phyloP scores from a whole-genome alignment of 176 grass and related monocot species.

The Oryza australiensis region DNA sequence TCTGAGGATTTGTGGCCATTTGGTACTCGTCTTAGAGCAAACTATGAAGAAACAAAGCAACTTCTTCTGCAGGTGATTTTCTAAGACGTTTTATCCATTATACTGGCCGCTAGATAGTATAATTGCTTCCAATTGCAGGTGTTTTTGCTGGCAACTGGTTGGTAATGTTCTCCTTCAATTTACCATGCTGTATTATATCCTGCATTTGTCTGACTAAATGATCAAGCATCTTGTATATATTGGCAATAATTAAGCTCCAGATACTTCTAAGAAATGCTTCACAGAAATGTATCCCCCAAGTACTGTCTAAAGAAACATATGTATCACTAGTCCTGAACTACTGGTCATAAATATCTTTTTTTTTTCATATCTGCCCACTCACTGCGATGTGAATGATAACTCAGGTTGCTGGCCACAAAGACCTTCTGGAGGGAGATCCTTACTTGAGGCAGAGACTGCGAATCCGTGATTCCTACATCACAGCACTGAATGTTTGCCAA shows the following conservation, averaged over 20 bases:
- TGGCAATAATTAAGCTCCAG: not conserved
- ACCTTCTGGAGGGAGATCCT: constrained; percentile 85
- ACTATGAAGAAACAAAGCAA: constrained; percentile 79
- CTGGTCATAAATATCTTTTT: not conserved
- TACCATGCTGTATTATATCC: not conserved
- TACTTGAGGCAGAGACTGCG: constrained; percentile 84
- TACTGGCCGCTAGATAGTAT: not conserved
- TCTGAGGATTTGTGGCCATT: constrained; percentile 77
- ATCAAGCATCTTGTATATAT: not conserved
- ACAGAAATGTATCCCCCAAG: not conserved
- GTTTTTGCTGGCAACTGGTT: not conserved
- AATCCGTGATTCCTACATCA: constrained; percentile 86
- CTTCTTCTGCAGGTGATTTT: constrained; percentile 82
- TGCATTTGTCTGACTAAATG: not conserved
- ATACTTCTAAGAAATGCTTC: not conserved
- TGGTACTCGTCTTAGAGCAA: constrained; percentile 66
- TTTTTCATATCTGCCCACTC: not conserved
- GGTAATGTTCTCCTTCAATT: not conserved
- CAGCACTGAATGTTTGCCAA: constrained; percentile 82
- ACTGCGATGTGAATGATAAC: not conserved
- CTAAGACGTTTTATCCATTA: not conserved
- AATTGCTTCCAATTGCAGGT: not conserved
- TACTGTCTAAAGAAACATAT: not conserved
- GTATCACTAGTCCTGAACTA: not conserved
- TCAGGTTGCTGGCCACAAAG: constrained; percentile 91